Conservation (phyloP, 2,329 filamentous ascomycete species). For the Fusarium piperis region DNA sequence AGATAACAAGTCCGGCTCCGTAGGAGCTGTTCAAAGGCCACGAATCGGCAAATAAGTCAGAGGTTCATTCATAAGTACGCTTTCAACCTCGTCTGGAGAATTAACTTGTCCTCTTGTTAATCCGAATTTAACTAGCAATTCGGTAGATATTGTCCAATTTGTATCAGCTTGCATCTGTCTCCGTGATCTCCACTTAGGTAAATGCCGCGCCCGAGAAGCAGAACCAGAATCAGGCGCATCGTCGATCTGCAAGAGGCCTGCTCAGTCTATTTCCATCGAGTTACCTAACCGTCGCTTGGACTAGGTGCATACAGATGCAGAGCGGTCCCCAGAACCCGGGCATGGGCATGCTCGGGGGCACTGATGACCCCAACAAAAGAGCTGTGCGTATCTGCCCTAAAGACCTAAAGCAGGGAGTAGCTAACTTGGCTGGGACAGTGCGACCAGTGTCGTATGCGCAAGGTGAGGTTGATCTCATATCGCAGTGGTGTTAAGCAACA, state of each 20-base stretch:
- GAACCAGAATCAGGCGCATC: not conserved
- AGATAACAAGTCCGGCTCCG: not conserved
- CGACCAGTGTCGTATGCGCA: slow-evolving; percentile 54
- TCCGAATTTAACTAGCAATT: not conserved
- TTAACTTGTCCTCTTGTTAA: no score
- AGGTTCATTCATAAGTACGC: not conserved
- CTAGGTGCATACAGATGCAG: not conserved
- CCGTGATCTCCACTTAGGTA: not conserved
- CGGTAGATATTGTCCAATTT: not conserved
- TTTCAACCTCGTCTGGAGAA: not conserved
- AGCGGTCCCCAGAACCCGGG: not conserved
- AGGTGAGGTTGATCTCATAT: slow-evolving; percentile 42
- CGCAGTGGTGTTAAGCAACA: not conserved
- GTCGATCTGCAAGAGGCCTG: not conserved
- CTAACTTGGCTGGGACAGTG: slow-evolving; percentile 44
- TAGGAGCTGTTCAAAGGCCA: not conserved
- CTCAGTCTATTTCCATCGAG: not conserved
- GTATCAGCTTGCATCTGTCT: not conserved
- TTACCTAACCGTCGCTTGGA: not conserved
- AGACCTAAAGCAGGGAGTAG: not conserved
- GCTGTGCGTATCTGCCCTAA: not conserved
- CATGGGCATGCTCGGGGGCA: not conserved
- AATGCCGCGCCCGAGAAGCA: not conserved
- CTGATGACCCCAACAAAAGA: not conserved
- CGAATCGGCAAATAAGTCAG: not conserved